Evolutionary conservation across 306 rosid genomes (phyloP), one percentile per base, ranked within the genome.

Genomic region (Ziziphus jujuba): DNA sequence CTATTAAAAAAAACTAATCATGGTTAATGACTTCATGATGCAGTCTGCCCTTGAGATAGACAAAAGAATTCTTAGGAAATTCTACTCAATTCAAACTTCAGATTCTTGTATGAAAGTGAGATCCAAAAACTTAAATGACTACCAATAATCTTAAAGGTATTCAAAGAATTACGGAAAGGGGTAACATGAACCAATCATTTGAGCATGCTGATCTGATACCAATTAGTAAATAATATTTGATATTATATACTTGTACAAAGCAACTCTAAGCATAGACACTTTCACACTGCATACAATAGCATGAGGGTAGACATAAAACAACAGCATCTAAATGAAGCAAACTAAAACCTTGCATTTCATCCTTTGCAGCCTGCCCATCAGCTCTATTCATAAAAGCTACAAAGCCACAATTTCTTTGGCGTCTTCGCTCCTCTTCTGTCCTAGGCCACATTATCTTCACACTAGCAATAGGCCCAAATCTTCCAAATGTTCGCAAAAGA

Each of bases 391-490:
- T 95, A 90, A 95, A 95, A 82, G 99, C 99, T 43, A 95, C 99
- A 87, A 95, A 95, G 63, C 99, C 99, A 88, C 99, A 95, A 78
- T 95, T 95, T 80, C 99, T 90, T 88, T 95, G 97, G 63, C 99
- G 87, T 80, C 89, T 80, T 72, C 97, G 85, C 82, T 95, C 99
- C 87, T 95, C 99, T 80, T 95, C 99, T 21, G 99, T 95, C 75
- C 99, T 82, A 71, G 99, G 99, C 99, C 99, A 95, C 99, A 95
- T 95, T 77, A 95, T 95, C 82, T 95, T 95, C 81, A 95, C 99
- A 63, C 99, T 95, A 56, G 99, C 99, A 85, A 95, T 91, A 69
- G 97, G 99, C 60, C 99, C 99, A 75, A 95, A 95, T 88, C 99
- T 88, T 79, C 99, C 99, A 76, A 95, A 95, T 24, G 99, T 95